These are phyloP conservation scores for Candida chilensis DNA, from an alignment of 805 yeast species.

Conservation along the genomic window DNA sequence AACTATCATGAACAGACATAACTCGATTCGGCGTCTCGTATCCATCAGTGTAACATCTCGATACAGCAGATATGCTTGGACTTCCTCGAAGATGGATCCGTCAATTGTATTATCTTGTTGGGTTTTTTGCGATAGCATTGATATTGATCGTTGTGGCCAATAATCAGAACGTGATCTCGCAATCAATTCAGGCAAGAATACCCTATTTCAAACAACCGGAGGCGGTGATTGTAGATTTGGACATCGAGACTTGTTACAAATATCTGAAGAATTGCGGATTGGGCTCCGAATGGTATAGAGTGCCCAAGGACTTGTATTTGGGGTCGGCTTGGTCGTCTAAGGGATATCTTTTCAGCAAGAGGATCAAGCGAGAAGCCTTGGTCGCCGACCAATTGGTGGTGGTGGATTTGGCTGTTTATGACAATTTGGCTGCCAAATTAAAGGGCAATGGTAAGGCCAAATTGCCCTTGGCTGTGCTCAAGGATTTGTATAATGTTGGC, in stretches of 20 bases:
- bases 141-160: constrained; percentile 26
- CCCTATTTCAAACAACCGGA: constrained; percentile 33
- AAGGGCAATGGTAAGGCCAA: constrained; percentile 24
- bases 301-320: constrained; percentile 38
- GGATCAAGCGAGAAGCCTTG: constrained; percentile 4
- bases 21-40: too few species aligned
- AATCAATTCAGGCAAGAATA: constrained; percentile 17
- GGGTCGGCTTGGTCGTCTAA: constrained; percentile 31
- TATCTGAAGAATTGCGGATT: constrained; percentile 5
- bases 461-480: constrained; percentile 17
- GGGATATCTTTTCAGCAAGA: constrained; percentile 23
- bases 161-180: constrained; percentile 22
- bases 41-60: too few species aligned
- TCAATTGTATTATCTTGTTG: constrained; percentile 11
- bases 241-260: constrained; percentile 19
- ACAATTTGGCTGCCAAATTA: constrained; percentile 15
- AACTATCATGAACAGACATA: too few species aligned
- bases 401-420: constrained; percentile 27
- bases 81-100: constrained; percentile 22
- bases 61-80: constrained; percentile 2
- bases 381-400: constrained; percentile 16
- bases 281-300: constrained; percentile 29
- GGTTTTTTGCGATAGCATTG: constrained; percentile 9
- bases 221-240: constrained; percentile 31
- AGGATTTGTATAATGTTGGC: constrained; percentile 15